These are phyloP conservation scores for Monilinia fructicola DNA, from an alignment of 2,329 filamentous ascomycete genomes.

Conservation along the genomic window DNA sequence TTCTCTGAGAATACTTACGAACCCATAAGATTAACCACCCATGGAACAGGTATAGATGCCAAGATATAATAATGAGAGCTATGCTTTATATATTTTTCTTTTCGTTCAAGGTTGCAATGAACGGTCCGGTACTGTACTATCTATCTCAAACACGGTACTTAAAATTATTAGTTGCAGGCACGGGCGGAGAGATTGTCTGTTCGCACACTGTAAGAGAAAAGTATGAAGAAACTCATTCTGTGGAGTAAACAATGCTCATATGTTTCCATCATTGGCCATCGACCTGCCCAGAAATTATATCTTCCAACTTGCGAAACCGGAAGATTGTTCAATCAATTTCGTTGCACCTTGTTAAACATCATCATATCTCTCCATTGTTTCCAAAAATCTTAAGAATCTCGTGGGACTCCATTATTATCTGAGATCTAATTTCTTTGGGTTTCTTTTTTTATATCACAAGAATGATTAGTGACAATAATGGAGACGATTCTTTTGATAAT, in stretches of 20 bases:
- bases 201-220: not conserved
- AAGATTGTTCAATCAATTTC: slow-evolving; percentile 9
- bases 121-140: slow-evolving; percentile 14
- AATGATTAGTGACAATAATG: not conserved
- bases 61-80: not conserved
- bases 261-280: not conserved
- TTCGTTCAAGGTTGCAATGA: slow-evolving; percentile 9
- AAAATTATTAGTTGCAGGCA: slow-evolving; percentile 10
- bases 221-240: not conserved
- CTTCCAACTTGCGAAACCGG: slow-evolving; percentile 5
- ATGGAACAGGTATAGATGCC: not conserved
- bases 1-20: not conserved
- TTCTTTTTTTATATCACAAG: slow-evolving; percentile 5
- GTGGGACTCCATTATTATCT: slow-evolving; percentile 13
- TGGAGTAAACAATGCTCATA: slow-evolving; percentile 2
- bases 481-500: not conserved
- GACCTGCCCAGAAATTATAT: not conserved
- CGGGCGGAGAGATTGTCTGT: slow-evolving; percentile 2
- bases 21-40: not conserved
- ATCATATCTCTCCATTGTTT: slow-evolving; percentile 1
- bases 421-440: slow-evolving; percentile 12
- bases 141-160: slow-evolving; percentile 20
- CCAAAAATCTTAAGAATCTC: slow-evolving; percentile 12
- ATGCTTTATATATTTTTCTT: not conserved
- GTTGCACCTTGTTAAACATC: slow-evolving; percentile 6